Base-by-base conservation (phyloP, 2,329 filamentous ascomycete species). In the Chaetomium strumarium region DNA sequence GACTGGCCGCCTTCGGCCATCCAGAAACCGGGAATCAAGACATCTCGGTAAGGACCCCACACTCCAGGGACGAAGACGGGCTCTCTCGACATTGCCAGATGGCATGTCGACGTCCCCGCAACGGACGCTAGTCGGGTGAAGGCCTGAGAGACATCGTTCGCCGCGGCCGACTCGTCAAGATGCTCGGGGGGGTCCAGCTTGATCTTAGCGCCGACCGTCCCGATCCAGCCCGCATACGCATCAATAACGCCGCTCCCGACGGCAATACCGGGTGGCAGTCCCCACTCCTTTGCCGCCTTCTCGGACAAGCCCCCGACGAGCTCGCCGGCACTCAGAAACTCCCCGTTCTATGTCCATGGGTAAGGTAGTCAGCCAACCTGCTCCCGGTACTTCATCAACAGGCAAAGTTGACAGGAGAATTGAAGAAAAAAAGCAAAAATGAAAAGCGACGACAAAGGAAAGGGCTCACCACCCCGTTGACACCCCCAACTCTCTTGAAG, bases 201-300 rank as follows among this genome's bases (percentile, higher is more conserved):
- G 62, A 96, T 89, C 70, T 96, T 96, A 55, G 93, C 92, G 53
- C 93, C 93, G n/a, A 99, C 93, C 1, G 93, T 97, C 56, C 93
- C 93, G 61, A 99, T 93, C 93, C 93, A 99, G 58, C 93, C 93
- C 55, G 93, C 93, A 65, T 99, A 99, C 16, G 93, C 93, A 68
- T 99, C 93, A 65, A 99, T 99, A 58, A 99, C 93, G 69, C 91
- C 91, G 65, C 90, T 95, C 49, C 93, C 93, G 51, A 99, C 87
- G 16, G 93, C 90, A 61, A 96, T 93, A 37, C 91, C 92, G 17
- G 86, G 77, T 5, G 86, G 86, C 3, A 99, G 79, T 8, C 93
- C 92, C 55, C 99, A 82, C 59, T 96, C 87, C 44, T 77, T 72
- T 14, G 87, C 89, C 6, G 93, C 91, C 64, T 87, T 87, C 58